A percentile compares a stretch with the other conserved stretches of the same genome.
These are phyloP conservation scores for Chimonanthus salicifolius DNA, from an alignment of 164 flowering plant species.

Conservation along the genomic window DNA sequence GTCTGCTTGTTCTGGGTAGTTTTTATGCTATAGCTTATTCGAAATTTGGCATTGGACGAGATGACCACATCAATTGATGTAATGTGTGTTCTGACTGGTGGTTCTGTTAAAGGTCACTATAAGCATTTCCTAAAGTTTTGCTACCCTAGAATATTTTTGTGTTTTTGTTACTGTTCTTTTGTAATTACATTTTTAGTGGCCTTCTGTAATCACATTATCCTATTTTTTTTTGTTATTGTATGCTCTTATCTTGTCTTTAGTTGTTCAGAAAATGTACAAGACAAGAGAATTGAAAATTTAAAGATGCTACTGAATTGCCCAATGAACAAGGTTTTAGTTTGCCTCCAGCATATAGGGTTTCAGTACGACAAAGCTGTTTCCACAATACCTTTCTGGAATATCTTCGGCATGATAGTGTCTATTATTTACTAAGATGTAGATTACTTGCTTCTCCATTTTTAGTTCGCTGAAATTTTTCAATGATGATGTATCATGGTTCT, in stretches of 20 bases:
- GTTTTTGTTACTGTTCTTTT: not conserved
- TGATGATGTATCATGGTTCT: not conserved
- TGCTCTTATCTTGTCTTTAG: not conserved
- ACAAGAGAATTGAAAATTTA: not conserved
- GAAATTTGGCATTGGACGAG: no score
- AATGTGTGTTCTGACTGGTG: no score
- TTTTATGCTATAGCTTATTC: no score
- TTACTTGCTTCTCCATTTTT: not conserved
- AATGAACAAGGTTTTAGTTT: not conserved
- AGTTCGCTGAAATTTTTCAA: not conserved
- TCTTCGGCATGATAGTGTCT: not conserved
- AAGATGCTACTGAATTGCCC: not conserved
- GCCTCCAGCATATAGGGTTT: not conserved
- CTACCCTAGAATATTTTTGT: not conserved
- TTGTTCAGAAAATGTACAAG: not conserved
- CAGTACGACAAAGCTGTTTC: not conserved
- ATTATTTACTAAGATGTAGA: not conserved
- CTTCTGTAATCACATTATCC: not conserved
- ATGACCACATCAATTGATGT: not conserved
- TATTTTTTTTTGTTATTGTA: not conserved
- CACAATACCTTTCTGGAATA: not conserved
- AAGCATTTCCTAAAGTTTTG: not conserved
- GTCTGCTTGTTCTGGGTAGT: no score
- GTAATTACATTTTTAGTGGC: not conserved
- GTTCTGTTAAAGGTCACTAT: no score